Percentiles rank a stretch among this genome's conserved stretches.
These are phyloP conservation scores for Apiospora hydei DNA, from an alignment of 2,329 filamentous ascomycete species.

Conservation along the genomic window DNA sequence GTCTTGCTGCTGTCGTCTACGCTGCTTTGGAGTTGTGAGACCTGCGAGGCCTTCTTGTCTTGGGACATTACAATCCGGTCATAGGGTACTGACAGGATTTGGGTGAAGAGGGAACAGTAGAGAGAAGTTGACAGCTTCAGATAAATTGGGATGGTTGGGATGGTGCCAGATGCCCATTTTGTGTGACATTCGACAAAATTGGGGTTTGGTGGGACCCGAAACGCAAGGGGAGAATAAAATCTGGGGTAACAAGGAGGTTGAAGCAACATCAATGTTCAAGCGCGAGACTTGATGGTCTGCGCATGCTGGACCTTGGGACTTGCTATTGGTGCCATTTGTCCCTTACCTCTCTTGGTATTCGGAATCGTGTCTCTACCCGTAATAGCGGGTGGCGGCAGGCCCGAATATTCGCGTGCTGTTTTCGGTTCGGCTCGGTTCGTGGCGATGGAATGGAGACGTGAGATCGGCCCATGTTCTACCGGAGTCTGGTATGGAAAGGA, in stretches of 20 bases:
- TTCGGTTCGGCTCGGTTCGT: not conserved
- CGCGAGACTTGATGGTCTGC: not conserved
- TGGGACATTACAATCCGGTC: not conserved
- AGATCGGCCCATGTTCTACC: not conserved
- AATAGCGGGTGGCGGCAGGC: not conserved
- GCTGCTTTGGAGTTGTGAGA: not conserved
- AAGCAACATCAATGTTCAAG: not conserved
- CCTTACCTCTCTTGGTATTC: not conserved
- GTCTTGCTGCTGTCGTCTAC: not conserved
- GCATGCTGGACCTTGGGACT: not conserved
- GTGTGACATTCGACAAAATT: not conserved
- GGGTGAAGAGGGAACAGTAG: not conserved
- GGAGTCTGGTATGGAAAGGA: too few species aligned
- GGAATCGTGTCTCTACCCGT: not conserved
- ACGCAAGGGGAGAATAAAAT: not conserved
- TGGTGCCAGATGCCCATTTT: not conserved
- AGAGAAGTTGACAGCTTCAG: not conserved
- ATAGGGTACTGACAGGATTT: not conserved
- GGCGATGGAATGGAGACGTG: not conserved
- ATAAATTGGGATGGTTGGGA: not conserved
- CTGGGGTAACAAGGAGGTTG: not conserved
- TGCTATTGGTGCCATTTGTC: not conserved
- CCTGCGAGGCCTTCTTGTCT: constrained; percentile 3
- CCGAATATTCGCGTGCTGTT: not conserved
- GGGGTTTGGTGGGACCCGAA: constrained; percentile 14